Evolutionary conservation across 169 alveolate species (phyloP).

Genomic region (Plasmodium inui): DNA sequence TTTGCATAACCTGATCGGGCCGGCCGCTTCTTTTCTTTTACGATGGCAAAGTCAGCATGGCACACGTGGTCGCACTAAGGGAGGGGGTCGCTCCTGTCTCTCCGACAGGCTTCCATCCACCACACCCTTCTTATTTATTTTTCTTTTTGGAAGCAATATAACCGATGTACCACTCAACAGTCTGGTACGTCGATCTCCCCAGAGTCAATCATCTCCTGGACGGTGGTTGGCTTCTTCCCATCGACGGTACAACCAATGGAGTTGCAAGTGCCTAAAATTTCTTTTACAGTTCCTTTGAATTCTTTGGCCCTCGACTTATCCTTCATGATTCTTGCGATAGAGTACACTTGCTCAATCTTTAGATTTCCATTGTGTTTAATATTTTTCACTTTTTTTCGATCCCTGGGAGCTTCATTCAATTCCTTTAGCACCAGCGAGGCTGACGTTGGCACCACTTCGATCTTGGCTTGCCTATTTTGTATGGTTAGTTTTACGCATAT

Average conservation of each 20-base stretch:
- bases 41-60: neutral
- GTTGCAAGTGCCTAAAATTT: conserved; percentile 96
- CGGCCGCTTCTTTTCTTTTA: neutral
- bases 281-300: conserved; percentile 97
- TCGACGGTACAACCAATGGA: conserved; percentile 98
- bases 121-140: neutral
- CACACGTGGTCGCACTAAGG: neutral
- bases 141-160: neutral
- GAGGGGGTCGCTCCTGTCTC: neutral
- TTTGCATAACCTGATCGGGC: neutral
- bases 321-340: conserved; percentile 95
- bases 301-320: conserved; percentile 91
- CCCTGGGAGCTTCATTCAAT: conserved; percentile 96
- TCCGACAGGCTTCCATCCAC: neutral
- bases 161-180: conserved; percentile 22
- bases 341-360: conserved; percentile 92
- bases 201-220: conserved; percentile 90
- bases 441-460: conserved; percentile 96
- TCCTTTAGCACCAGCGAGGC: conserved; percentile 96
- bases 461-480: conserved; percentile 92
- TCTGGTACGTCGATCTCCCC: conserved; percentile 92
- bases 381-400: conserved; percentile 96
- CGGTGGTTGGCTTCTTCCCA: conserved; percentile 93
- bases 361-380: conserved; percentile 97
- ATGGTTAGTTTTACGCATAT: conserved; percentile 94